Evolutionary conservation across 2,329 filamentous ascomycete species (phyloP), one percentile per base, ranked within the genome.

Genomic region (Pseudomassariella vexata): DNA sequence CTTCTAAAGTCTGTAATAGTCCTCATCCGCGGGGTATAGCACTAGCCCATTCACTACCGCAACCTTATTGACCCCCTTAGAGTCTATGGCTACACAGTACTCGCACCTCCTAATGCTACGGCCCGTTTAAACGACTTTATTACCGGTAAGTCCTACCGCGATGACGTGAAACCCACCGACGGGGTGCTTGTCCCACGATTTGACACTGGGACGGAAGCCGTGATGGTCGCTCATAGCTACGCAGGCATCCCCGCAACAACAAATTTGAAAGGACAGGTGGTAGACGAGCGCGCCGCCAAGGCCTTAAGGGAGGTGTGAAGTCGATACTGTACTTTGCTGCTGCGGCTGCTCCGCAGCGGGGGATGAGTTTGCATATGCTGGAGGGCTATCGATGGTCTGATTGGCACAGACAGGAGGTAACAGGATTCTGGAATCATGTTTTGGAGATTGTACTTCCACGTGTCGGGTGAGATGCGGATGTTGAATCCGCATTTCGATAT

Each of bases 181-280:
- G 41, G 39, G 20, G 15, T 23, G 6, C 35, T 46, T n/a, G 25
- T 35, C 11, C 46, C 46, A 3, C 35, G 39, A 23, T 38, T 50
- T n/a, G 40, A 40, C n/a, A 34, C 40, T 20, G 48, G 45, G 6
- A 32, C 37, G 17, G 36, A 48, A 36, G 42, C 41, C 21, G 44
- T 51, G 1, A 28, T 50, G 6, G 34, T 51, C 8, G 44, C 44
- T 10, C 49, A 52, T 24, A 47, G 43, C 29, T 45, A 51, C 14
- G 56, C 54, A 5, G 56, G 56, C 1, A 48, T 58, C 5, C 47
- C 52, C 0, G 49, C 45, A 3, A 50, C 50, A 4, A 47, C 45
- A 1, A 36, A 47, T 1, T 44, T 36, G 2, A 46, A 53, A 10
- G 50, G 50, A 4, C 32, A 46, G 12, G 47, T 48, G 3, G 10